A percentile compares a stretch with the other conserved stretches of the same genome.
Conservation (phyloP, 1,284 basidiomycete species). For the Vanrija sp. region DNA sequence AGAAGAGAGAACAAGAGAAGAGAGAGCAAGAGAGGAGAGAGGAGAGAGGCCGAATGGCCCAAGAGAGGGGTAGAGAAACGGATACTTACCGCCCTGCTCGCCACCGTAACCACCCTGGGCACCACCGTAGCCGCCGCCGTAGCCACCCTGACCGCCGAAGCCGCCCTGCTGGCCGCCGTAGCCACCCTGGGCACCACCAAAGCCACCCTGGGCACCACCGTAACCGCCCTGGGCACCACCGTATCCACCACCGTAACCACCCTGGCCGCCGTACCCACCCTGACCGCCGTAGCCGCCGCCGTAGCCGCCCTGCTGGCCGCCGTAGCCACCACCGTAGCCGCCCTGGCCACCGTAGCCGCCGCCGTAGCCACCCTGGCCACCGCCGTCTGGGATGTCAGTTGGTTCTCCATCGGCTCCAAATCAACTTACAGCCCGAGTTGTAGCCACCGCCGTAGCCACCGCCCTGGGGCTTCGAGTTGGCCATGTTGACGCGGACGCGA, state of each 20-base stretch:
- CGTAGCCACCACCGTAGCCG: constrained; percentile 17
- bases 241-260: constrained; percentile 47
- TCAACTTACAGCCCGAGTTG: constrained; percentile 41
- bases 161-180: constrained; percentile 41
- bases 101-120: constrained; percentile 8
- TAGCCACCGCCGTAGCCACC: constrained; percentile 50
- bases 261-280: constrained; percentile 42
- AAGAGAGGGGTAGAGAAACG: not conserved
- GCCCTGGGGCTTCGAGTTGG: constrained; percentile 72
- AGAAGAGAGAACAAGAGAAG: not conserved
- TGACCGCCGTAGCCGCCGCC: constrained; percentile 43
- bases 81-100: constrained; percentile 22
- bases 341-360: constrained; percentile 24
- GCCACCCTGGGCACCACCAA: constrained; percentile 28
- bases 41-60: not conserved
- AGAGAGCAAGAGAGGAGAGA: constrained; percentile 1
- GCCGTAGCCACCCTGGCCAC: constrained; percentile 39
- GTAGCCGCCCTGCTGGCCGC: constrained; percentile 40
- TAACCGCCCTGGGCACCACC: constrained; percentile 44
- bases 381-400: constrained; percentile 25
- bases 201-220: constrained; percentile 45
- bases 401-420: not conserved
- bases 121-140: constrained; percentile 19
- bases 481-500: constrained; percentile 84
- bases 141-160: constrained; percentile 31